Base-by-base conservation (phyloP, 106 monocot genomes). In the Agapanthus africanus region DNA sequence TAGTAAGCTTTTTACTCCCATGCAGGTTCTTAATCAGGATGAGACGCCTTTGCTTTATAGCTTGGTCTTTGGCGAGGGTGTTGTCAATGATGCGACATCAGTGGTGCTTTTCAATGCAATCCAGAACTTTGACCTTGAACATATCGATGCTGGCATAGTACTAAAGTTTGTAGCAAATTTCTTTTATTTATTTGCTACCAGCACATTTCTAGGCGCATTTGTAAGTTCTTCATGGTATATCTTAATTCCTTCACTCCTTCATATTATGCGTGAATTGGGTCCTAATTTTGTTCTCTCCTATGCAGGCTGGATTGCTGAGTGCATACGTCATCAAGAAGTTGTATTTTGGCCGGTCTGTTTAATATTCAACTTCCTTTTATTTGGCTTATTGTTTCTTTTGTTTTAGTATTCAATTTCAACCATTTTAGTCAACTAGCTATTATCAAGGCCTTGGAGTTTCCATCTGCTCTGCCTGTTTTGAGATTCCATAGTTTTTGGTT, bases 311-410 rank as follows among this genome's bases (percentile, higher is more conserved):
- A 39, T 69, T 95, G 70, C 73, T 91, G 56, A 91, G 91, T 86
- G 95, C 95, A 27, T 95, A 83, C 41, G 74, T 88, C 21, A 91
- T 95, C 37, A 95, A 86, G 77, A 95, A 76, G 19, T 52, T 91
- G 44, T 95, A 88, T 56, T 88, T 95, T 79, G 95, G 91, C 69
- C 91, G 95, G 95, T 95, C 16, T 65, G 84, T 78, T 33, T 32
- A 22, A 7, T 11, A 54, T 66, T 8, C 23, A 49, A 46, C 10
- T 52, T 25, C 14, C 18, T 50, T 4, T 6, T 68, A 19, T 13
- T 28, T 68, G 46, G 19, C 2, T 15, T 5, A 2, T 7, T 40
- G 14, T 66, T 66, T 5, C 37, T 35, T 70, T 9, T 1, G 1
- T 63, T 47, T 25, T 40, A 51, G 56, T 67, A n/a, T n/a, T n/a